phyloP scores from a whole-genome alignment of 116 monocot species.

The Posidonia oceanica region DNA sequence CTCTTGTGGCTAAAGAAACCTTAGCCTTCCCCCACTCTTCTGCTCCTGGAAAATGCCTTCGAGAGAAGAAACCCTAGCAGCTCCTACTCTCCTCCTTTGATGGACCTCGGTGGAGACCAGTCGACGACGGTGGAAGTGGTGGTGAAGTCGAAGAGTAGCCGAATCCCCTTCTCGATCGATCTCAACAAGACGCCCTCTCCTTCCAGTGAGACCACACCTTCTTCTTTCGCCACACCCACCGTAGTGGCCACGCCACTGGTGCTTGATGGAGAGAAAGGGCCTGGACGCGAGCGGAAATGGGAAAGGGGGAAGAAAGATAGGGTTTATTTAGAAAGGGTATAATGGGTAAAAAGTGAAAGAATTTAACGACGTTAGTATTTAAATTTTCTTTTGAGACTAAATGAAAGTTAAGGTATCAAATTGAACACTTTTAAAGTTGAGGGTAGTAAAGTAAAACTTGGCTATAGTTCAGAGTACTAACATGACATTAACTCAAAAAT shows the following conservation, averaged over 20 bases:
- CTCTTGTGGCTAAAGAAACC: neutral
- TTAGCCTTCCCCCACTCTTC: neutral
- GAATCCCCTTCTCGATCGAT: conserved; percentile 17
- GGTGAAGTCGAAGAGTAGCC: conserved; percentile 2
- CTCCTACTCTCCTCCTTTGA: neutral
- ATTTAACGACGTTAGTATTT: too few relatives aligned
- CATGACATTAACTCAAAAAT: too few relatives aligned
- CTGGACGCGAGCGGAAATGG: too few relatives aligned
- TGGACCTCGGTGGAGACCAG: conserved; percentile 1
- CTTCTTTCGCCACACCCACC: neutral
- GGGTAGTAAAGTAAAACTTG: too few relatives aligned
- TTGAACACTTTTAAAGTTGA: too few relatives aligned
- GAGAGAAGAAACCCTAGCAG: neutral
- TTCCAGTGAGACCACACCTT: conserved; percentile 1
- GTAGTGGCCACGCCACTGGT: neutral
- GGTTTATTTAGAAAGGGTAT: too few relatives aligned
- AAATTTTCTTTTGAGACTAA: too few relatives aligned
- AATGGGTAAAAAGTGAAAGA: too few relatives aligned
- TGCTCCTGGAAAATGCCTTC: neutral
- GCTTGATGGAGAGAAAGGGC: neutral
- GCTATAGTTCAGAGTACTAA: too few relatives aligned
- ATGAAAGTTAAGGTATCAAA: too few relatives aligned
- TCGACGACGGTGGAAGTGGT: neutral
- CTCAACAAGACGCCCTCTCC: conserved; percentile 23
- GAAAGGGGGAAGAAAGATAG: too few relatives aligned